Conservation (phyloP, 805 yeast genomes). For the Kodamaea sagamina region DNA sequence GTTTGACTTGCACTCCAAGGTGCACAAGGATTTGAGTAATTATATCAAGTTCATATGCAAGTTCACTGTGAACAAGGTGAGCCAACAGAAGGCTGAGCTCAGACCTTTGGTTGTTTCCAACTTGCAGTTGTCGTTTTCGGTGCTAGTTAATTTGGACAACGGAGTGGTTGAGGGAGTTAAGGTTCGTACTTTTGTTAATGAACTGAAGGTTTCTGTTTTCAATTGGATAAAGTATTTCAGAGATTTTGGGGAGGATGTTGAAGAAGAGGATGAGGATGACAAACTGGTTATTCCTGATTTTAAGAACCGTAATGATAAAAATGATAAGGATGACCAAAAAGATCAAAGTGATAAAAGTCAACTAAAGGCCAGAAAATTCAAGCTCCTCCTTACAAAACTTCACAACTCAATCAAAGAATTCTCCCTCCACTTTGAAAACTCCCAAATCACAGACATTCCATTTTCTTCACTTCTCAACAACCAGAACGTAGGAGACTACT, state of each 20-base stretch:
- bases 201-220: conserved; percentile 25
- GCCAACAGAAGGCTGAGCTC: conserved; percentile 13
- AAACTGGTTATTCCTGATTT: too few species aligned
- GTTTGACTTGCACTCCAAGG: conserved; percentile 23
- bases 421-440: conserved; percentile 30
- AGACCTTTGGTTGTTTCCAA: conserved; percentile 8
- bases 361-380: background rate
- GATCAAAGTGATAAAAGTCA: background rate
- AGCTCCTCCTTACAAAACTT: conserved; percentile 20
- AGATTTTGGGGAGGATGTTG: background rate
- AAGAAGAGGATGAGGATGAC: background rate
- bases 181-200: conserved; percentile 23
- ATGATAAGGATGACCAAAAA: background rate
- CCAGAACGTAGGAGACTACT: conserved; percentile 24
- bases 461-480: conserved; percentile 28
- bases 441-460: conserved; percentile 31
- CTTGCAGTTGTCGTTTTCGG: conserved; percentile 17
- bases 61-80: conserved; percentile 16
- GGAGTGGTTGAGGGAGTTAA: conserved; percentile 24
- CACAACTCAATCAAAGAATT: conserved; percentile 26
- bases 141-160: conserved; percentile 16
- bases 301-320: background rate
- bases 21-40: conserved; percentile 16
- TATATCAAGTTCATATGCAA: conserved; percentile 22
- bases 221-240: conserved; percentile 21